Conservation (phyloP, 768 basidiomycete genomes). For the Xerocomus spinulosus region DNA sequence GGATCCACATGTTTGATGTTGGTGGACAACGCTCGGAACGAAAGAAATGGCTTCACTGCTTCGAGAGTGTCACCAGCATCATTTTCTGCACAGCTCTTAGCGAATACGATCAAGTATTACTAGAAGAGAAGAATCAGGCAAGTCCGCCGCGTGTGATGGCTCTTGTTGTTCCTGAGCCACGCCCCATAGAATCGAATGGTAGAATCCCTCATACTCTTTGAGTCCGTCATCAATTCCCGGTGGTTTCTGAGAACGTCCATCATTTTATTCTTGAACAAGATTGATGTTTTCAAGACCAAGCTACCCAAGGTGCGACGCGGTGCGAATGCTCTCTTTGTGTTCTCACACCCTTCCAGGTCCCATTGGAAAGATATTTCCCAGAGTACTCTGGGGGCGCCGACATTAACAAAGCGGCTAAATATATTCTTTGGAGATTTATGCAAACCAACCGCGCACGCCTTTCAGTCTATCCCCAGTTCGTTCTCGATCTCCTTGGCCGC, state of each 20-base stretch:
- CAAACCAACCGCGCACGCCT: conserved; percentile 81
- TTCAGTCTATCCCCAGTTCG: conserved; percentile 89
- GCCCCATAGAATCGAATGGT: conserved; percentile 61
- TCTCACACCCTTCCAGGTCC: conserved; percentile 41
- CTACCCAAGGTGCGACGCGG: conserved; percentile 45
- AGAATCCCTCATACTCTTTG: conserved; percentile 71
- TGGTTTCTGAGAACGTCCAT: conserved; percentile 69
- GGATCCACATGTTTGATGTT: conserved; percentile 73
- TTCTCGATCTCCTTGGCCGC: conserved; percentile 7
- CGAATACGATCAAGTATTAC: conserved; percentile 70
- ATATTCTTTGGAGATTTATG: conserved; percentile 93
- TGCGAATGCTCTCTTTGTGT: too few species aligned
- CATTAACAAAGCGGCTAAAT: conserved; percentile 92
- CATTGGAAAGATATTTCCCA: conserved; percentile 75
- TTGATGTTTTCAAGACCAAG: conserved; percentile 74
- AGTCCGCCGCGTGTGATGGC: not conserved
- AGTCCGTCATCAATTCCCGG: conserved; percentile 73
- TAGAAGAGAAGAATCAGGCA: conserved; percentile 48
- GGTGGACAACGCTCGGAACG: conserved; percentile 78
- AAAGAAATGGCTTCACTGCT: conserved; percentile 80
- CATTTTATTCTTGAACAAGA: conserved; percentile 68
- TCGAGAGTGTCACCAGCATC: conserved; percentile 75
- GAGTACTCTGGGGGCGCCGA: conserved; percentile 87
- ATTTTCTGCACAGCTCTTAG: conserved; percentile 74
- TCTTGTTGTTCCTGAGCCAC: not conserved